phyloP scores from a whole-genome alignment of 257 asterid species.

The Solanum gracilifrons region DNA sequence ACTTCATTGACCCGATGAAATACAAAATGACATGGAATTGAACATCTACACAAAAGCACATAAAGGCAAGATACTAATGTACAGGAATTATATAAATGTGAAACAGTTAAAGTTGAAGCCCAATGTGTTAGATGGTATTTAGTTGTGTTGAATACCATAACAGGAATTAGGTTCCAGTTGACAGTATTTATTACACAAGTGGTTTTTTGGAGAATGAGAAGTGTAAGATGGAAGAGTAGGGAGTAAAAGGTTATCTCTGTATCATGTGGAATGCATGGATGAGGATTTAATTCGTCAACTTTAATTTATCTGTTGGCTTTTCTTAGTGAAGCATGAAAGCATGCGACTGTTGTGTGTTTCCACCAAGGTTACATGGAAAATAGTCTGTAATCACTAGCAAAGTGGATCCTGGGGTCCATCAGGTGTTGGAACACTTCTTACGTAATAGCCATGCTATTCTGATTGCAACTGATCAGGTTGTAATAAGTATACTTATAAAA shows the following conservation, averaged over 20 bases:
- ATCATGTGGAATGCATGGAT: neutral
- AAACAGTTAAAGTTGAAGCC: neutral
- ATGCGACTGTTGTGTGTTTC: neutral
- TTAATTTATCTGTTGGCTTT: neutral
- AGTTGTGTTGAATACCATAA: neutral
- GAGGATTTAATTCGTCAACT: neutral
- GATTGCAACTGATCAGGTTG: neutral
- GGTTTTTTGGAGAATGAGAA: neutral
- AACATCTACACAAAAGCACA: neutral
- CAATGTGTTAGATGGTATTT: neutral
- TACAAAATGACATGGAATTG: neutral
- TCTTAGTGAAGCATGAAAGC: neutral
- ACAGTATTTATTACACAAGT: neutral
- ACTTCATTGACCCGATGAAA: neutral
- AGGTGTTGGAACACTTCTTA: neutral
- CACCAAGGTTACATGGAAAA: neutral
- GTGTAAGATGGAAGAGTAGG: neutral
- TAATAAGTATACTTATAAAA: neutral
- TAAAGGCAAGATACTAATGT: neutral
- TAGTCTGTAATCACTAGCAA: neutral
- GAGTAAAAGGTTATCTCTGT: neutral
- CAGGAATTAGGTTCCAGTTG: neutral
- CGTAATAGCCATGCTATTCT: neutral
- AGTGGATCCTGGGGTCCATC: neutral
- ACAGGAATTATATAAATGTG: neutral